These are phyloP conservation scores for Ceratocystis harringtonii DNA, from an alignment of 2,329 filamentous ascomycete genomes.

Conservation along the genomic window DNA sequence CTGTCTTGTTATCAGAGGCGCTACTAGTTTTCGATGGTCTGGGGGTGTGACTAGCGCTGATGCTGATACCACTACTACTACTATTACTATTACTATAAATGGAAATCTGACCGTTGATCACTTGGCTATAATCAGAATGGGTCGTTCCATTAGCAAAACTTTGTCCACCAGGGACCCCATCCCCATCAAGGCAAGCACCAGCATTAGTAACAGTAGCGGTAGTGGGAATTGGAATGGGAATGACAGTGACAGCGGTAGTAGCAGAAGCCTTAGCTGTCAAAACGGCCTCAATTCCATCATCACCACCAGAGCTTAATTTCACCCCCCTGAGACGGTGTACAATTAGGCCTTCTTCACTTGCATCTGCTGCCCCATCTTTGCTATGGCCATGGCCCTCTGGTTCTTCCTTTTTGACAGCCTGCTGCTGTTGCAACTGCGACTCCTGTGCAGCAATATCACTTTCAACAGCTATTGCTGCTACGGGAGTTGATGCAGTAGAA, in stretches of 20 bases:
- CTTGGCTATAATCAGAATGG: neutral
- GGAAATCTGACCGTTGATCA: neutral
- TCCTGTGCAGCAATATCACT: neutral
- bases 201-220: neutral
- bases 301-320: constrained; percentile 3
- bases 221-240: neutral
- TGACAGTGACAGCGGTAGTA: neutral
- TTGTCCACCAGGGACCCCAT: neutral
- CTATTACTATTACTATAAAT: neutral
- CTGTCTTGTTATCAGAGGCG: neutral
- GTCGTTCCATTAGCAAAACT: neutral
- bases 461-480: neutral
- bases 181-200: neutral
- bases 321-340: constrained; percentile 9
- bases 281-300: constrained; percentile 9
- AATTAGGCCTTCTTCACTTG: constrained; percentile 8
- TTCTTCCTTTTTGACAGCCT: constrained; percentile 1
- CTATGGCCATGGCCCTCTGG: neutral
- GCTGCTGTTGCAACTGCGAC: neutral
- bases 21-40: neutral
- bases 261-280: neutral
- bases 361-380: neutral
- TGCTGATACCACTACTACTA: neutral
- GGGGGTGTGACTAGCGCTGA: neutral
- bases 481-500: neutral